A percentile compares a stretch with the other conserved stretches of the same genome.
phyloP scores from a whole-genome alignment of 2,329 filamentous ascomycete species.

The Tolypocladium endophyticum region DNA sequence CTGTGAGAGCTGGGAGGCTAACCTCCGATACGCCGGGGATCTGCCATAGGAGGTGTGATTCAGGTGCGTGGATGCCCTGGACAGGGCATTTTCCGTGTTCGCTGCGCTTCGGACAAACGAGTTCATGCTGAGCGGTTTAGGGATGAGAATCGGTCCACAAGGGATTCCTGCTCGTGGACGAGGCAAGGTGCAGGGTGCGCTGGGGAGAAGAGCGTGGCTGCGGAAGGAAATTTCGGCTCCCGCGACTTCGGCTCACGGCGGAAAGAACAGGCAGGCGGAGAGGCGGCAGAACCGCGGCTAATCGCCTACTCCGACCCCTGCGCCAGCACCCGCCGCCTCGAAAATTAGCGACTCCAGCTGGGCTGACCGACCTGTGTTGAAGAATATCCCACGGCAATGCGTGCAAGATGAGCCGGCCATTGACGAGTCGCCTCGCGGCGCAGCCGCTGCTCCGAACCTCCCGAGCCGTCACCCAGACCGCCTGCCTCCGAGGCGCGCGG shows the following conservation, averaged over 20 bases:
- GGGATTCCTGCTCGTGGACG: conserved; percentile 14
- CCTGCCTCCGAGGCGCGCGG: conserved; percentile 14
- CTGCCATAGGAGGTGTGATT: conserved; percentile 26
- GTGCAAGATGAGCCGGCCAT: conserved; percentile 32
- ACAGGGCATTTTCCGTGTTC: conserved; percentile 29
- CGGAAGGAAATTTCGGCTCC: conserved; percentile 25
- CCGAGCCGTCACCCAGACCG: conserved; percentile 11
- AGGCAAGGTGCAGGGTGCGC: conserved; percentile 10
- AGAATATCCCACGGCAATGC: conserved; percentile 11
- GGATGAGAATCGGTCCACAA: conserved; percentile 16
- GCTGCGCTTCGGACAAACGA: conserved; percentile 32
- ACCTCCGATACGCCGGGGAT: conserved; percentile 37
- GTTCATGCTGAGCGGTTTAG: conserved; percentile 29
- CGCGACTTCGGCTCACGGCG: conserved; percentile 25
- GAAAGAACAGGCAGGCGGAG: conserved; percentile 21
- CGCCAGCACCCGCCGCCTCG: background rate
- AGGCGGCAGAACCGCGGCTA: conserved; percentile 22
- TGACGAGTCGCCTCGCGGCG: conserved; percentile 31
- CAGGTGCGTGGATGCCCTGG: conserved; percentile 27
- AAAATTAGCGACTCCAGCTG: conserved; percentile 9
- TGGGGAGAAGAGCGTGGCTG: conserved; percentile 15
- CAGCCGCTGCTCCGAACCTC: conserved; percentile 21
- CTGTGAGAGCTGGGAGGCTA: conserved; percentile 27
- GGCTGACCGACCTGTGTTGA: conserved; percentile 3
- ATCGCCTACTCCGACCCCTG: conserved; percentile 6